Base-by-base conservation (phyloP, 2,329 filamentous ascomycete species). In the Plectosphaerella plurivora region DNA sequence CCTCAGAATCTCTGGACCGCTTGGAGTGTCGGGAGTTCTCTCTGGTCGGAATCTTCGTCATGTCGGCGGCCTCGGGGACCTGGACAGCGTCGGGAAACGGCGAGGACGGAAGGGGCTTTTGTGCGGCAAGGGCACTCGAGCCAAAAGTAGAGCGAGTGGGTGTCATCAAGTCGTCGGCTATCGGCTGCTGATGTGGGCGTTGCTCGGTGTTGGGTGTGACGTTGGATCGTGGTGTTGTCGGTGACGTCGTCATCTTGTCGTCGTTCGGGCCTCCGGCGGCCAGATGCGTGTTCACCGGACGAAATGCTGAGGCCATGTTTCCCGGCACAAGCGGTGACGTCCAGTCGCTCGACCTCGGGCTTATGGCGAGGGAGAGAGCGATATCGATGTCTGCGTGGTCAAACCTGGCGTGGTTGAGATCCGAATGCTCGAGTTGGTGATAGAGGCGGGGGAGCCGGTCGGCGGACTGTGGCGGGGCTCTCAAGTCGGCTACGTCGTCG, bases 1-100 rank as follows among this genome's bases (percentile, higher is more conserved):
- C 90, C 54, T 84, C 79, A 3, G 83, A 83, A 37, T 81, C 79
- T 51, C 74, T 69, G n/a, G 84, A 84, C 56, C 81, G 81, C 55
- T 73, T 74, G 56, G 55, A 79, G 72, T 57, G 74, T 76, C 28
- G 76, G 67, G 12, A 69, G 63, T 45, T 73, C 66, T 42, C 68
- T 65, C 50, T 67, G 68, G 59, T 75, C 59, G 61, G 74, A 65
- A 49, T 11, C 15, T 25, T 63, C 69, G 68, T 70, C n/a, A 20
- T 39, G 58, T 77, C 63, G 62, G 77, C 67, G 60, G 73, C 63
- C 25, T 76, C 73, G 56, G 73, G 74, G 22, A 76, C 69, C 61
- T 74, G 74, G 4, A 77, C 71, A 41, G 71, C 74, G 56, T 76
- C 74, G 16, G 74, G 78, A 55, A 77, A 84, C 47, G 79, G 69